Evolutionary conservation across 2,329 filamentous ascomycete species (phyloP), one percentile per base, ranked within the genome.

Genomic region (Xylaria sp.): DNA sequence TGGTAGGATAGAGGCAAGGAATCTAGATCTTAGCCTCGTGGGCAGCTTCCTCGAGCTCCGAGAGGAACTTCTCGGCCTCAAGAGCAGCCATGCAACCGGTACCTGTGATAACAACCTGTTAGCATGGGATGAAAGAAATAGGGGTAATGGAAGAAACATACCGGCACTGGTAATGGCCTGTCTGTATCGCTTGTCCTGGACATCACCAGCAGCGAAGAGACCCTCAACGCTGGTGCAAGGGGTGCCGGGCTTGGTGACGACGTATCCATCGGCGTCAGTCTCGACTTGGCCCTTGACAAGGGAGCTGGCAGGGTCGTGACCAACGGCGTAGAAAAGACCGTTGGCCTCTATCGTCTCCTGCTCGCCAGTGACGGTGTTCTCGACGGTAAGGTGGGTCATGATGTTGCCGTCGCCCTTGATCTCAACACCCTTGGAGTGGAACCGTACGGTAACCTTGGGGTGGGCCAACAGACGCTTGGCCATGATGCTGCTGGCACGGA

Each of bases 151-250:
- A 23, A 13, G 37, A 52, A 67, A 84, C 87, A 73, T 80, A 92
- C 91, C 93, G 69, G 94, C 94, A 78, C 92, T 97, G 65, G 94
- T 99, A 67, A 99, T 95, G 52, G 94, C 94, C 80, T 99, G 94
- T 74, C 94, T 86, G 76, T 99, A 99, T 73, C 88, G 86, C 87
- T 97, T 99, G 75, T 99, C 95, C 80, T 99, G 94, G 8, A 99
- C 95, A 73, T 99, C 94, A 65, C 94, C 94, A 8, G 93, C 94
- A 44, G 94, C 94, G 73, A 97, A 99, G 18, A 99, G 91, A 74
- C 94, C 94, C 72, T 91, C 85, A 4, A 97, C 76, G 76, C 86
- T 96, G 52, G 94, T 99, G 71, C 89, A 82, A 60, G 91, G 91
- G 51, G 91, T 67, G 59, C 94, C 95, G 2, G 94, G 89, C 75